A percentile compares a stretch with the other conserved stretches of the same genome.
Conservation (phyloP, 2,329 filamentous ascomycete genomes). For the Pseudogymnoascus sp. region DNA sequence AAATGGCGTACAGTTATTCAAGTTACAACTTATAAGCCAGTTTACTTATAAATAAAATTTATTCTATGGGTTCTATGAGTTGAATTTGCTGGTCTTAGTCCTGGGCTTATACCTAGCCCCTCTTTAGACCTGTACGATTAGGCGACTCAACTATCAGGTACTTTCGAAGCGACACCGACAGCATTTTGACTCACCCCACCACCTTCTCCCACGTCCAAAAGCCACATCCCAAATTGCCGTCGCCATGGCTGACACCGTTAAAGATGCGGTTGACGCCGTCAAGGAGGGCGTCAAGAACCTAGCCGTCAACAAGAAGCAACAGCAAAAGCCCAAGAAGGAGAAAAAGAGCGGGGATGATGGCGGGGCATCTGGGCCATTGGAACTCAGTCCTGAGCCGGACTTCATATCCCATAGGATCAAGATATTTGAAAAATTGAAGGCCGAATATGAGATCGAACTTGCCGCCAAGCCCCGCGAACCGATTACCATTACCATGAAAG, state of each 20-base stretch:
- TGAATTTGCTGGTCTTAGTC: neutral
- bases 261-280: constrained; percentile 40
- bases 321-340: constrained; percentile 41
- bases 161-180: constrained; percentile 9
- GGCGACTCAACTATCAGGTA: neutral
- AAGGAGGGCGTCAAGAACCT: constrained; percentile 53
- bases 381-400: constrained; percentile 53
- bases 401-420: constrained; percentile 79
- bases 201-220: neutral
- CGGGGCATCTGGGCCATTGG: constrained; percentile 35
- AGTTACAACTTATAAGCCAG: neutral
- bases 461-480: constrained; percentile 62
- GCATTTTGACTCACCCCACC: constrained; percentile 11
- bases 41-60: neutral
- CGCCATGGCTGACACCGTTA: constrained; percentile 41
- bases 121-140: neutral
- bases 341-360: constrained; percentile 40
- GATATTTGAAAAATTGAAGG: constrained; percentile 83
- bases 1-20: neutral
- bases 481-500: constrained; percentile 66
- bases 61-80: neutral
- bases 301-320: constrained; percentile 37
- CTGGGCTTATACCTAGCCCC: neutral
- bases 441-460: constrained; percentile 71
- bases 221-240: neutral